Evolutionary conservation across 2,329 filamentous ascomycete species (phyloP), one percentile per base, ranked within the genome.

Genomic region (Alternaria arborescens): DNA sequence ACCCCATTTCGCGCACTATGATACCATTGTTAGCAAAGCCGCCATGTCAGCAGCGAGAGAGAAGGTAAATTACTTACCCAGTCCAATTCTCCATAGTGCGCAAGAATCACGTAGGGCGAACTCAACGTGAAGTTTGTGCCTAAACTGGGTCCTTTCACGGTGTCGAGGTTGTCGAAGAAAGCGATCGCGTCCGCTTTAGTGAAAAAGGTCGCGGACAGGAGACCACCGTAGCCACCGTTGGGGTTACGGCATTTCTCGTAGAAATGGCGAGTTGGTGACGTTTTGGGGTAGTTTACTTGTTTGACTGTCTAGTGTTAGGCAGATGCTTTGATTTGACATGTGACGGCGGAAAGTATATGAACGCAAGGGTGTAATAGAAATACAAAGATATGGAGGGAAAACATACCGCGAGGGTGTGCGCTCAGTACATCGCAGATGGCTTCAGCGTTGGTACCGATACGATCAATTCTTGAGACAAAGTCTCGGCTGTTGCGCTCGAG

Each of bases 51-150:
- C 8, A 18, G 22, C 12, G 42, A 5, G 16, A 11, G 12, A 30
- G 16, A 28, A 22, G 5, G 10, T 22, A 18, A 10, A 26, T 43
- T 34, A 79, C 83, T 73, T 80, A 86, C 85, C 95, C 95, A 99
- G n/a, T 94, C 89, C 42, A 98, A 79, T 82, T 99, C 95, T 46
- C 86, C 84, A 72, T 95, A 99, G 78, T 99, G 95, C 5, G 95
- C 95, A 32, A 99, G 80, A 34, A 99, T 82, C 22, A 95, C 93
- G 77, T 97, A 99, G 0, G 95, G 95, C 50, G 90, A 97, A 58
- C 90, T 90, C 38, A 99, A 83, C 0, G 95, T 98, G 77, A 99
- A 99, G 78, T 99, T 99, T 0, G 95, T 98, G 2, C 95, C 95
- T 51, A 99, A 82, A 78, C 93, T 97, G 0, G 95, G 95, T 0